phyloP scores from a whole-genome alignment of 345 rosid genomes.

The Eutrema yunnanense region DNA sequence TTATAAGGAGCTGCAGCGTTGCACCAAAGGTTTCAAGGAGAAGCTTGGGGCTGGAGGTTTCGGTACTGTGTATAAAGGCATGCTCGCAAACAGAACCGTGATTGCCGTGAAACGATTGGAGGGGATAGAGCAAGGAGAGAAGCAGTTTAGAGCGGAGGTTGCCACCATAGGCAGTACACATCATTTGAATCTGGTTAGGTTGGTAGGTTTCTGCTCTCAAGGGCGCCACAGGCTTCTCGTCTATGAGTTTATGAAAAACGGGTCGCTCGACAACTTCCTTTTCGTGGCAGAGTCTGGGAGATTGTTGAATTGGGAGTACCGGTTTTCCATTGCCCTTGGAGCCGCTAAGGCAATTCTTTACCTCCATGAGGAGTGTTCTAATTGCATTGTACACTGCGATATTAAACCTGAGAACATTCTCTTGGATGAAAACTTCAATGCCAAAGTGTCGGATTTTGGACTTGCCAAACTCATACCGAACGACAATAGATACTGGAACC shows the following conservation, averaged over 20 bases:
- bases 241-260: slow-evolving; percentile 50
- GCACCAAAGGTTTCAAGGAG: slow-evolving; percentile 45
- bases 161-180: slow-evolving; percentile 58
- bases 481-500: slow-evolving; percentile 27
- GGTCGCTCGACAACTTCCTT: slow-evolving; percentile 52
- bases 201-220: slow-evolving; percentile 59
- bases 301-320: slow-evolving; percentile 38
- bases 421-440: slow-evolving; percentile 41
- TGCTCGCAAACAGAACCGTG: slow-evolving; percentile 33
- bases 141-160: slow-evolving; percentile 50
- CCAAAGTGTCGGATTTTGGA: slow-evolving; percentile 58
- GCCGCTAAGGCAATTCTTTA: slow-evolving; percentile 49
- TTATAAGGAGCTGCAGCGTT: slow-evolving; percentile 36
- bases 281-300: slow-evolving; percentile 26
- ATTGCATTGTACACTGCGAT: slow-evolving; percentile 44
- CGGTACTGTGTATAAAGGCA: slow-evolving; percentile 50
- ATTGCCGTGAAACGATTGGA: slow-evolving; percentile 53
- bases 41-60: slow-evolving; percentile 58
- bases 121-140: slow-evolving; percentile 47
- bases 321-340: slow-evolving; percentile 48
- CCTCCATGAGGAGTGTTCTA: slow-evolving; percentile 60
- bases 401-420: slow-evolving; percentile 63
- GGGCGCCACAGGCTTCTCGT: slow-evolving; percentile 50
- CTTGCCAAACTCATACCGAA: slow-evolving; percentile 39
- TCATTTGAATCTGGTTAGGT: slow-evolving; percentile 54